Evolutionary conservation across 257 asterid species (phyloP), one percentile per base, ranked within the genome.

Genomic region (Hygrophila difformis): DNA sequence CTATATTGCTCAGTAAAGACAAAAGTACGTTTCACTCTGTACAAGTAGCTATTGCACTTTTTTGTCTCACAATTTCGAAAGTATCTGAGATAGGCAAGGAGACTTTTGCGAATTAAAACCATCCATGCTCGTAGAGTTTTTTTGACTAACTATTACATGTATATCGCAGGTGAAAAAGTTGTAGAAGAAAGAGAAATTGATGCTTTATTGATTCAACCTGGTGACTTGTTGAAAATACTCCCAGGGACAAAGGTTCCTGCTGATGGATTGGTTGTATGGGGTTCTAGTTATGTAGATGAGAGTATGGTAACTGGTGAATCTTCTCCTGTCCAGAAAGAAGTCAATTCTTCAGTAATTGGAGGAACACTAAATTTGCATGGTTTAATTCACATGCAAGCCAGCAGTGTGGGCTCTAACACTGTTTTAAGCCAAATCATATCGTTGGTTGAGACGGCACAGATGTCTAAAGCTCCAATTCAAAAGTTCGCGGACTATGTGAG

Each of bases 231-330:
- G 57, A 91, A 91, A 77, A 94, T 91, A 49, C 78, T 78, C 35
- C 99, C 99, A 11, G 99, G 99, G 61, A 59, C 95, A 42, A 91
- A 86, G 67, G 64, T 86, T 55, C 97, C 99, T 23, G 81, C 82
- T 62, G 99, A 91, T 76, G 96, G 93, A 59, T 56, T 60, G 23
- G 99, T 86, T 58, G 92, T 79, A 22, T 80, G 95, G 96, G 99
- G 99, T 68, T 80, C 95, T 45, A 91, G 99, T 66, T 81, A 82
- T 58, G 87, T 91, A 46, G 75, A 86, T 43, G 99, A 91, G 81
- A 72, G 99, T 67, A 86, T 91, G 99, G 93, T 91, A 41, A 91
- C 99, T 33, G 99, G 99, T 51, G 99, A 91, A 78, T 73, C 99
- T 55, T 69, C 73, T 57, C 87, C 97, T 53, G 80, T 72, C 63